A percentile compares a stretch with the other conserved stretches of the same genome.
These are phyloP conservation scores for Daldinia caldariorum DNA, from an alignment of 495 filamentous ascomycete genomes.

Conservation along the genomic window DNA sequence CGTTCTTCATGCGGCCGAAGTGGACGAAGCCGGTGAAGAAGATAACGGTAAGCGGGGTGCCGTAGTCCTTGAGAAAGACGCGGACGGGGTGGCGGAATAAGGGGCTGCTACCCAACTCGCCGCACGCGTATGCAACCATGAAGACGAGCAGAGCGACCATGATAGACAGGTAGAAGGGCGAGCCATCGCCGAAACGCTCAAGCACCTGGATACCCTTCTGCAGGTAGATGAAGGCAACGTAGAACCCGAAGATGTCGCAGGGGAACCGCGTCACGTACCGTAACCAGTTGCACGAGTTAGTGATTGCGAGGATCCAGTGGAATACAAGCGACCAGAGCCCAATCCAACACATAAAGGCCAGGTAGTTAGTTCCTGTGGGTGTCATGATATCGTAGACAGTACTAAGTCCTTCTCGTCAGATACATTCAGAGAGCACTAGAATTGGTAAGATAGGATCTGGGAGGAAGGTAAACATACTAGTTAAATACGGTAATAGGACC, in stretches of 20 bases:
- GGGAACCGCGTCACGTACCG: slow-evolving; percentile 86
- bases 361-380: slow-evolving; percentile 73
- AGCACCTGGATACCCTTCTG: slow-evolving; percentile 87
- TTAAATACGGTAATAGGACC: slow-evolving; percentile 90
- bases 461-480: slow-evolving; percentile 59
- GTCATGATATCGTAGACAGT: slow-evolving; percentile 85
- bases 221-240: slow-evolving; percentile 86
- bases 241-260: slow-evolving; percentile 89
- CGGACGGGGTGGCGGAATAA: slow-evolving; percentile 77
- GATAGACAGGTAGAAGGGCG: slow-evolving; percentile 78
- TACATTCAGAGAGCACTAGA: not conserved
- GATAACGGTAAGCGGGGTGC: slow-evolving; percentile 80
- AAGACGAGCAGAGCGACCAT: slow-evolving; percentile 78
- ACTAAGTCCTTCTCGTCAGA: slow-evolving; percentile 45
- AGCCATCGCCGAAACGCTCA: slow-evolving; percentile 61
- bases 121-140: slow-evolving; percentile 74
- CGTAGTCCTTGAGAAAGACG: slow-evolving; percentile 85
- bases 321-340: slow-evolving; percentile 84
- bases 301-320: slow-evolving; percentile 81
- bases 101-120: slow-evolving; percentile 71
- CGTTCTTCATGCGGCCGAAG: slow-evolving; percentile 76
- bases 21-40: slow-evolving; percentile 92
- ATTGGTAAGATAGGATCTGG: not conserved
- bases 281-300: slow-evolving; percentile 81
- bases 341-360: slow-evolving; percentile 88